Evolutionary conservation across 306 rosid species (phyloP).

Genomic region (Vigna unguiculata): DNA sequence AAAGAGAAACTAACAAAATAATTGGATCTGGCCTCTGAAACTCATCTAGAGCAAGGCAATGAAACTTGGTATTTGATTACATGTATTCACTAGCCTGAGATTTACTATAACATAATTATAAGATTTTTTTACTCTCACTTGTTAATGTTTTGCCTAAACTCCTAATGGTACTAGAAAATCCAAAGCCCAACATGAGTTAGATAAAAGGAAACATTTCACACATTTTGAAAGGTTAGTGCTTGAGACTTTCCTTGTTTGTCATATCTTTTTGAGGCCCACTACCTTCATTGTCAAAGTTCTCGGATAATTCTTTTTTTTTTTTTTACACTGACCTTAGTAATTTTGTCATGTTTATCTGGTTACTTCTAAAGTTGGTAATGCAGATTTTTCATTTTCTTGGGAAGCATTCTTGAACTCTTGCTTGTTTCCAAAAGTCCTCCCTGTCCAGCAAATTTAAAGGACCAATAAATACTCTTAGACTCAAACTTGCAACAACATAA

Average conservation of each 20-base stretch:
- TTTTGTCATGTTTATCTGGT: constrained; percentile 56
- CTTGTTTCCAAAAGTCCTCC: constrained; percentile 53
- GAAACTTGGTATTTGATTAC: constrained; percentile 15
- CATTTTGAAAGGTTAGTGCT: constrained; percentile 55
- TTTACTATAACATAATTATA: constrained; percentile 18
- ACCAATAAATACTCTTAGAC: neutral
- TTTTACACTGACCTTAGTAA: constrained; percentile 51
- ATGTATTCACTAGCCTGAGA: constrained; percentile 26
- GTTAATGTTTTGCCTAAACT: constrained; percentile 4
- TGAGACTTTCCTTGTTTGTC: constrained; percentile 54
- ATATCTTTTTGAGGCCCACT: constrained; percentile 27
- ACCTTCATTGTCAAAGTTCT: neutral
- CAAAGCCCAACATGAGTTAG: constrained; percentile 40
- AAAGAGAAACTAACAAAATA: constrained; percentile 7
- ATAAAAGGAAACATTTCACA: constrained; percentile 73
- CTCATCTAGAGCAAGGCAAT: constrained; percentile 19
- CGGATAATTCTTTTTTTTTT: constrained; percentile 32
- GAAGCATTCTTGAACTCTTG: constrained; percentile 30
- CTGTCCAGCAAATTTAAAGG: constrained; percentile 57
- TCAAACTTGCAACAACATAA: constrained; percentile 25
- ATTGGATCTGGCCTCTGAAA: constrained; percentile 10
- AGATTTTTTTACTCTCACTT: neutral
- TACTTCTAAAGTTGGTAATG: constrained; percentile 40
- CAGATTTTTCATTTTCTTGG: constrained; percentile 37
- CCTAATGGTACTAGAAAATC: constrained; percentile 15